Conservation (phyloP, 2,329 filamentous ascomycete species). For the Ophiosphaerella korrae region DNA sequence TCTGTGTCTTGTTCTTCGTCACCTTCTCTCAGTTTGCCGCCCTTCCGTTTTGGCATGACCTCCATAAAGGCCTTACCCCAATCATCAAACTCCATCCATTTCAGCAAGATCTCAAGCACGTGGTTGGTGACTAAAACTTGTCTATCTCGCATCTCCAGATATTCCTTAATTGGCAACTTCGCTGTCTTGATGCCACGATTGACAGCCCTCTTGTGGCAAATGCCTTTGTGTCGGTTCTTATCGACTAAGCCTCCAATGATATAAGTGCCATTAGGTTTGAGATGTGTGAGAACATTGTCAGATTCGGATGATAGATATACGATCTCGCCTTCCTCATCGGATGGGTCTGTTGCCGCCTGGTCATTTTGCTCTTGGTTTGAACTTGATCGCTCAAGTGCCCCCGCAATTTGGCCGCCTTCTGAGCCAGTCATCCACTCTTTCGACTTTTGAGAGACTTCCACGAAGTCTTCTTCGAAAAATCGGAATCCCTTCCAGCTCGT, state of each 20-base stretch:
- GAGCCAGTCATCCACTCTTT: constrained; percentile 68
- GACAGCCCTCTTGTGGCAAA: constrained; percentile 84
- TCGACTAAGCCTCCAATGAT: constrained; percentile 94
- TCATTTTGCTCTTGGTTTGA: constrained; percentile 51
- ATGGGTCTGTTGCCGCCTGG: constrained; percentile 5
- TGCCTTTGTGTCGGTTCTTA: constrained; percentile 92
- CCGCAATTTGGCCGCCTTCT: constrained; percentile 64
- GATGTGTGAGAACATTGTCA: constrained; percentile 77
- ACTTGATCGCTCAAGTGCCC: constrained; percentile 55
- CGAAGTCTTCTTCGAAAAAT: constrained; percentile 76
- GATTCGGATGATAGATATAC: constrained; percentile 93
- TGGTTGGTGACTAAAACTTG: constrained; percentile 92
- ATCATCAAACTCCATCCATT: constrained; percentile 86
- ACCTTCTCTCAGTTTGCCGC: constrained; percentile 65
- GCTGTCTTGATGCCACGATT: constrained; percentile 82
- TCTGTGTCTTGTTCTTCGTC: constrained; percentile 20
- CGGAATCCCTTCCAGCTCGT: constrained; percentile 77
- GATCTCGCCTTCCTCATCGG: constrained; percentile 60
- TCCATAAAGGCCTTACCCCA: constrained; percentile 89
- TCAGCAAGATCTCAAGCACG: constrained; percentile 94
- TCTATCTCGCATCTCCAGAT: constrained; percentile 86
- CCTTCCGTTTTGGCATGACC: constrained; percentile 90
- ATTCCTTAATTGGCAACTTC: constrained; percentile 92
- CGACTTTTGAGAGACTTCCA: constrained; percentile 68
- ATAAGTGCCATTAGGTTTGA: constrained; percentile 89